Base-by-base conservation (phyloP, 441 rosid species). In the Adansonia grandidieri region DNA sequence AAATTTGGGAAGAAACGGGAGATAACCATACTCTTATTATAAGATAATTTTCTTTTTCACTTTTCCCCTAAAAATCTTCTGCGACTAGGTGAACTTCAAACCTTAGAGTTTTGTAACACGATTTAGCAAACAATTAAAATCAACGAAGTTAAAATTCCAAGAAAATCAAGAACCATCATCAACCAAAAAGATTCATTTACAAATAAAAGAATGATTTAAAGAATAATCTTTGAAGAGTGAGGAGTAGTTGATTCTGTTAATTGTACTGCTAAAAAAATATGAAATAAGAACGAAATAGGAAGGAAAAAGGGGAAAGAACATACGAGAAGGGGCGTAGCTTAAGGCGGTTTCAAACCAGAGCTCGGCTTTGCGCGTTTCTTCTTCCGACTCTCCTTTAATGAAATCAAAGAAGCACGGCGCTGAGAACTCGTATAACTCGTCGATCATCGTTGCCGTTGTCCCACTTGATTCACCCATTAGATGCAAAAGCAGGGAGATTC, bases 251-350 rank as follows among this genome's bases (percentile, higher is more conserved):
- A 68, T 19, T 68, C 73, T 20, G 8, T 11, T 20, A 66, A 9
- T 17, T 66, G 11, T 11, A 45, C n/a, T n/a, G n/a, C n/a, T n/a
- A n/a, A n/a, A n/a, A n/a, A n/a, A n/a, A n/a, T n/a, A n/a, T n/a
- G n/a, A n/a, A n/a, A n/a, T n/a, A n/a, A n/a, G n/a, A n/a, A n/a
- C n/a, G n/a, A n/a, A n/a, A n/a, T n/a, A n/a, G n/a, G n/a, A n/a
- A n/a, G n/a, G n/a, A n/a, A n/a, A n/a, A n/a, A n/a, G n/a, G n/a
- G n/a, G n/a, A n/a, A n/a, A n/a, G 69, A 61, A 85, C 99, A n/a
- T 78, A 96, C 98, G 99, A 60, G 99, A 96, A 81, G 98, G 98
- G n/a, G 91, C 98, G 77, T 94, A 87, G 85, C 90, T 84, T 60
- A 89, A 80, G 22, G 98, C 87, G 17, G 85, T 81, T 2, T 88